A percentile compares a stretch with the other conserved stretches of the same genome.
These are phyloP conservation scores for Fusarium luffae DNA, from an alignment of 2,329 filamentous ascomycete species.

Conservation along the genomic window DNA sequence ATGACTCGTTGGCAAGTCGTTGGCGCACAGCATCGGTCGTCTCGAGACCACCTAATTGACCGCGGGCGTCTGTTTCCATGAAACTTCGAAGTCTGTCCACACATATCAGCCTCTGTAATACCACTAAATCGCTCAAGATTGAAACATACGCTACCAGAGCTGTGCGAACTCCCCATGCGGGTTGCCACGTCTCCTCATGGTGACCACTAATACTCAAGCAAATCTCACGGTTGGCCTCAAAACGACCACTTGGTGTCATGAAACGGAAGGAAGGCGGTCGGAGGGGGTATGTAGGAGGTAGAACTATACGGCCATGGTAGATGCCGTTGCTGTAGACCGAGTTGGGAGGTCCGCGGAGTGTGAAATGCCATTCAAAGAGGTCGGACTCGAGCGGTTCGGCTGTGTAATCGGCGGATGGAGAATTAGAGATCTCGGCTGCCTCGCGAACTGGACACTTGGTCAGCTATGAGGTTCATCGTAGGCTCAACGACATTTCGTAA, in stretches of 20 bases:
- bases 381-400: constrained; percentile 88
- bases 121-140: accelerated
- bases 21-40: constrained; percentile 74
- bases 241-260: constrained; percentile 88
- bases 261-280: constrained; percentile 97
- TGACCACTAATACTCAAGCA: constrained; percentile 94
- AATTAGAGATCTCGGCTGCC: constrained; percentile 83
- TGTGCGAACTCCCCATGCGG: constrained; percentile 95
- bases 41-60: constrained; percentile 91
- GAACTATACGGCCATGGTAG: constrained; percentile 94
- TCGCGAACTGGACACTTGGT: constrained; percentile 73
- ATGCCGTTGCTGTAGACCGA: constrained; percentile 84
- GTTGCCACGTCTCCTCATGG: constrained; percentile 99
- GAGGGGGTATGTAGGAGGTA: constrained; percentile 89
- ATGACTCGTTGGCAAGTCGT: constrained; percentile 75
- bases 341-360: constrained; percentile 85
- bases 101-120: constrained; percentile 3
- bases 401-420: constrained; percentile 86
- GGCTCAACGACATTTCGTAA: background rate
- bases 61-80: constrained; percentile 90
- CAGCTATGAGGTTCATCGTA: background rate
- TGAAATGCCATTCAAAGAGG: constrained; percentile 99
- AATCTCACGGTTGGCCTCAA: constrained; percentile 97
- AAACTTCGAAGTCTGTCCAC: constrained; percentile 75
- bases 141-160: constrained; percentile 73